Conservation (phyloP, 345 rosid species). For the Euphorbia tirucalli region DNA sequence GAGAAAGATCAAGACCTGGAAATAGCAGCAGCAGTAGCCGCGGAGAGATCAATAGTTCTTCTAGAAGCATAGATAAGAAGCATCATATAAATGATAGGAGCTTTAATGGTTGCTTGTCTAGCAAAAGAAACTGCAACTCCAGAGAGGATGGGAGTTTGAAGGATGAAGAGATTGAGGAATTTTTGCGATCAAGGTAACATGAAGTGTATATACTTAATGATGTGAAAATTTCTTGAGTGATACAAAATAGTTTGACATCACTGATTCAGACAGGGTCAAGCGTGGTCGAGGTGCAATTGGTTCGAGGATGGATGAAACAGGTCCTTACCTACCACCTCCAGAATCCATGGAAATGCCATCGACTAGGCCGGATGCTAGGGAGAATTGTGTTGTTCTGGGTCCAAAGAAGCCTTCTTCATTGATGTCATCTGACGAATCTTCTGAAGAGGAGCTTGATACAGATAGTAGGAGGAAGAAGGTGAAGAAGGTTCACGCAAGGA, state of each 20-base stretch:
- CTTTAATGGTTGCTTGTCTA: slow-evolving; percentile 36
- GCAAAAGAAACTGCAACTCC: slow-evolving; percentile 31
- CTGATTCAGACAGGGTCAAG: slow-evolving; percentile 49
- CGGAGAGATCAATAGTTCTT: slow-evolving; percentile 19
- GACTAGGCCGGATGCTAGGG: slow-evolving; percentile 22
- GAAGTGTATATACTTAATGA: no score
- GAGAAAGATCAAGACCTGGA: slow-evolving; percentile 40
- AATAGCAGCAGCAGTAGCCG: slow-evolving; percentile 28
- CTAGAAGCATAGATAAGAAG: slow-evolving; percentile 33
- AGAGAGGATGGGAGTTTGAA: slow-evolving; percentile 54
- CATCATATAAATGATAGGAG: slow-evolving; percentile 24
- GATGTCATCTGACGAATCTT: slow-evolving; percentile 25
- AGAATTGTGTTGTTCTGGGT: slow-evolving; percentile 38
- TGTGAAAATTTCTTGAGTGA: not conserved
- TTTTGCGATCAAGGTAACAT: slow-evolving; percentile 85
- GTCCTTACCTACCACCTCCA: slow-evolving; percentile 58
- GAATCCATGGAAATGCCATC: slow-evolving; percentile 33
- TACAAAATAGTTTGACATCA: slow-evolving; percentile 7
- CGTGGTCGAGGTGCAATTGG: slow-evolving; percentile 92
- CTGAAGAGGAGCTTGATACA: slow-evolving; percentile 36
- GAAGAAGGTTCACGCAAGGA: slow-evolving; percentile 31
- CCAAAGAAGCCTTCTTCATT: slow-evolving; percentile 48
- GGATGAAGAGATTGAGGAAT: slow-evolving; percentile 71
- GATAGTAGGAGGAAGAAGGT: slow-evolving; percentile 33
- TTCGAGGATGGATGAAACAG: slow-evolving; percentile 91